Conservation (phyloP, 495 filamentous ascomycete species). For the Friedmanniomyces endolithicus region DNA sequence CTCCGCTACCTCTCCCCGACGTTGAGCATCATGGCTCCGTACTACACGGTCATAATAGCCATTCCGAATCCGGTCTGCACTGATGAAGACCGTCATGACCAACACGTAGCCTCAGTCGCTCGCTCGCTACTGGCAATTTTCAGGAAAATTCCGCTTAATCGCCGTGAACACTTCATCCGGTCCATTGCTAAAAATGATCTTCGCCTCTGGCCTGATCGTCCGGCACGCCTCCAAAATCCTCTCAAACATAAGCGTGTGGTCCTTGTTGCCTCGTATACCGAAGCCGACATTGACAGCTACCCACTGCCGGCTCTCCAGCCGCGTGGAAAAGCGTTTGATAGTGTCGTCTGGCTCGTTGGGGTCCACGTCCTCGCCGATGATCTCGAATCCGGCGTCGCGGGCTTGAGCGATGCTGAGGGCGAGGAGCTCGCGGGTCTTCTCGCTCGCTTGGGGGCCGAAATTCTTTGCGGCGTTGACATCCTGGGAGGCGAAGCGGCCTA, state of each 20-base stretch:
- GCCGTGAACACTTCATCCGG: slow-evolving; percentile 11
- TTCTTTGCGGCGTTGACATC: not conserved
- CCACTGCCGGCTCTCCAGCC: not conserved
- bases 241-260: slow-evolving; percentile 13
- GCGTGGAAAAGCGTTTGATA: slow-evolving; percentile 1
- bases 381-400: slow-evolving; percentile 9
- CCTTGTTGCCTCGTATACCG: slow-evolving; percentile 2
- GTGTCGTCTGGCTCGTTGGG: slow-evolving; percentile 9
- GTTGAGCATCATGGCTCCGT: too few relatives aligned
- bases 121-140: not conserved
- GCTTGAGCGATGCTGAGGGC: slow-evolving; percentile 5
- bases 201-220: slow-evolving; percentile 1
- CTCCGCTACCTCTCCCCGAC: too few relatives aligned
- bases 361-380: slow-evolving; percentile 5
- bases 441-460: slow-evolving; percentile 9
- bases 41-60: too few relatives aligned
- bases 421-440: slow-evolving; percentile 3
- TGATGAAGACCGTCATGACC: too few relatives aligned
- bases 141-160: slow-evolving; percentile 10
- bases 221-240: slow-evolving; percentile 2
- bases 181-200: slow-evolving; percentile 14
- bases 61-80: too few relatives aligned
- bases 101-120: too few relatives aligned
- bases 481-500: slow-evolving; percentile 6
- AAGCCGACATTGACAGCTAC: slow-evolving; percentile 12